Evolutionary conservation across 1,139 yeast species (phyloP), one percentile per base, ranked within the genome.

Genomic region (Diutina siamensis): DNA sequence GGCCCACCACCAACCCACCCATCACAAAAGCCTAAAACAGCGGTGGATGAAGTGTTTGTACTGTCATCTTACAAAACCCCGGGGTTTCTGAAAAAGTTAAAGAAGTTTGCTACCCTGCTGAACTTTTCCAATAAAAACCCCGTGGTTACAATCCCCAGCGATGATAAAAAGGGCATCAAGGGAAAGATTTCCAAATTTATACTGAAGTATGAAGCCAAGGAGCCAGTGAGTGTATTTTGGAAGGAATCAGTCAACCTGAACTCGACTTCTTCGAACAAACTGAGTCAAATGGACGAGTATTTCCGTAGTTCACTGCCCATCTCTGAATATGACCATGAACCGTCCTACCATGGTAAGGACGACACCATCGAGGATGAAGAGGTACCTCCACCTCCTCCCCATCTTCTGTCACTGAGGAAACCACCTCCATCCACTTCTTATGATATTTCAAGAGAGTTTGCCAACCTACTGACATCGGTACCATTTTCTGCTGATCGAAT

Each of bases 401-500:
- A 38, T 8, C 9, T 13, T 7, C 42, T 38, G 42, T 20, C 22
- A 25, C 20, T 25, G 20, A 7, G 32, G 4, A 21, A 20, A 21
- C 15, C 27, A 20, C 27, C 27, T 12, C 17, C 40, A 3, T 21
- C 13, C 8, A 21, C 20, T 20, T 4, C 25, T 13, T 18, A 10
- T 4, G 42, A 38, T 2, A 7, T 25, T 9, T 8, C 42, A 3
- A 25, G n/a, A 22, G 19, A 21, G 18, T 38, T 22, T 25, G 21
- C 42, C 13, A 22, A 25, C 9, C 13, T 38, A 15, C 42, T 38
- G 42, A 38, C 32, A 7, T 27, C 32, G 9, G 42, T 68, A 3
- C 76, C 76, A 9, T 71, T 67, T 48, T 70, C 75, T 1, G 76
- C 76, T 1, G 74, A 70, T 45, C 58, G 66, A 3, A 67, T 71